A percentile compares a stretch with the other conserved stretches of the same genome.
These are phyloP conservation scores for Sugiyamaella qingdaonensis DNA, from an alignment of 805 yeast species.

Conservation along the genomic window DNA sequence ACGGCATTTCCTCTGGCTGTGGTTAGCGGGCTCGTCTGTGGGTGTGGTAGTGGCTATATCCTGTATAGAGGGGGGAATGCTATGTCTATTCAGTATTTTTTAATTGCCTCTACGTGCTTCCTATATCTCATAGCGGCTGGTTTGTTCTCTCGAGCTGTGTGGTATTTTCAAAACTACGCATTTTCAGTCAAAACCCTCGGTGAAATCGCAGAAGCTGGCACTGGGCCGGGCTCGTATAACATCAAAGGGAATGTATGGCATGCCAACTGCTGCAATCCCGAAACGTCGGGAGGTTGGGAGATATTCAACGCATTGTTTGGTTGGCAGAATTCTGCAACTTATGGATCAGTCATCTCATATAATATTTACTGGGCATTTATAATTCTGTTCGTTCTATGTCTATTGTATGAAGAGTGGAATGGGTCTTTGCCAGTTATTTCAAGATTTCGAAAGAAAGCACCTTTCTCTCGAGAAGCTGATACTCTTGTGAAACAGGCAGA, in stretches of 20 bases:
- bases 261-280: conserved; percentile 96
- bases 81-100: conserved; percentile 79
- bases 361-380: conserved; percentile 81
- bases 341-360: conserved; percentile 86
- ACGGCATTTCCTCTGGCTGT: conserved; percentile 92
- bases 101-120: conserved; percentile 82
- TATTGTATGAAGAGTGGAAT: conserved; percentile 77
- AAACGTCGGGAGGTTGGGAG: conserved; percentile 92
- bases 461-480: conserved; percentile 22
- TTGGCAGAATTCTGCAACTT: conserved; percentile 96
- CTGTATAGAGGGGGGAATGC: conserved; percentile 80
- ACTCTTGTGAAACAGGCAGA: conserved; percentile 23
- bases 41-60: conserved; percentile 62
- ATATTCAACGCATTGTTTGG: conserved; percentile 90
- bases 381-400: conserved; percentile 49
- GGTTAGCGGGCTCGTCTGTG: conserved; percentile 77
- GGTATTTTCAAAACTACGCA: conserved; percentile 74
- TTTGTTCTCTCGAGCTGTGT: conserved; percentile 85
- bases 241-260: conserved; percentile 82
- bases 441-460: conserved; percentile 40
- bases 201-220: conserved; percentile 89
- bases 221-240: conserved; percentile 94
- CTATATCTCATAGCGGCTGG: conserved; percentile 89
- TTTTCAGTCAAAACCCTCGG: conserved; percentile 76
- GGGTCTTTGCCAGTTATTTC: conserved; percentile 68